phyloP scores from a whole-genome alignment of 306 rosid species.

The Albizia julibrissin region DNA sequence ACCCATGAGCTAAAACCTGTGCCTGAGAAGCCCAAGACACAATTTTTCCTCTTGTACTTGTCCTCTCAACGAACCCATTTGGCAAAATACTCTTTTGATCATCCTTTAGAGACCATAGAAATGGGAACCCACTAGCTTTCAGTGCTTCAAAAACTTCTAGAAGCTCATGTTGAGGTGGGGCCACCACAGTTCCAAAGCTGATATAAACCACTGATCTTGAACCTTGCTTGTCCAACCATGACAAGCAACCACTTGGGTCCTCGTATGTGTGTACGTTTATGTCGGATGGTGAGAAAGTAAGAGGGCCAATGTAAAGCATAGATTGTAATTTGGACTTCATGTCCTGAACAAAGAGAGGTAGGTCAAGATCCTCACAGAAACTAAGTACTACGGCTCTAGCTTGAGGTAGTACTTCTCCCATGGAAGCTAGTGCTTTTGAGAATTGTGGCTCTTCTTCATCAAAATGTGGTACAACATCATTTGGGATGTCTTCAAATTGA shows the following conservation, averaged over 20 bases:
- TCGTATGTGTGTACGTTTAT: neutral
- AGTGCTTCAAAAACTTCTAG: neutral
- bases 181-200: constrained; percentile 10
- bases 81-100: neutral
- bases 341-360: constrained; percentile 11
- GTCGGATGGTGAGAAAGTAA: neutral
- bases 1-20: constrained; percentile 30
- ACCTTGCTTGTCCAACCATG: constrained; percentile 12
- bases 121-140: neutral
- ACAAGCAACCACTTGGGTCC: constrained; percentile 15
- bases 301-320: constrained; percentile 31
- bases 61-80: constrained; percentile 35
- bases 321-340: constrained; percentile 31
- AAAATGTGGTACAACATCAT: neutral
- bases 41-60: constrained; percentile 8
- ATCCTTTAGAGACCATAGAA: constrained; percentile 2
- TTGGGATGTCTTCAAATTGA: constrained; percentile 27
- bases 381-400: constrained; percentile 35
- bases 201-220: constrained; percentile 18
- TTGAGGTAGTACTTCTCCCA: constrained; percentile 28
- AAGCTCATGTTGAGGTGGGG: constrained; percentile 2
- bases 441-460: constrained; percentile 26
- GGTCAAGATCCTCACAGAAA: constrained; percentile 19
- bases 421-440: neutral
- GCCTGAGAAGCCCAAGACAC: constrained; percentile 43